These are phyloP conservation scores for Tolypocladium pustulatum DNA, from an alignment of 2,329 filamentous ascomycete species.

Conservation along the genomic window DNA sequence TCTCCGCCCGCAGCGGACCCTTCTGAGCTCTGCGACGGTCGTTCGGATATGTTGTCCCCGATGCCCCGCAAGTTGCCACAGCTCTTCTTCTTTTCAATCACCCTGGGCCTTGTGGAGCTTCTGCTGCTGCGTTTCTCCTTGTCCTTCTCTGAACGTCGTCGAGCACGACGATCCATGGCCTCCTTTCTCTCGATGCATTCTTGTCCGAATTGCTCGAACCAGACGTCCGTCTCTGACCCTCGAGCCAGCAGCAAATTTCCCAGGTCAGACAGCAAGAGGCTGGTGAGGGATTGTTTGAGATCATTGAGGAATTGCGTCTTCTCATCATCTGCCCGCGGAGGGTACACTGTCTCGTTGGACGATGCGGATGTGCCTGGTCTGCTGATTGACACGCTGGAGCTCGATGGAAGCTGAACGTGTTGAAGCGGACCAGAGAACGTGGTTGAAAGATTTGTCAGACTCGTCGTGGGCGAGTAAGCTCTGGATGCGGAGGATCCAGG, in stretches of 20 bases:
- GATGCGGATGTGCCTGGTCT: slow-evolving; percentile 58
- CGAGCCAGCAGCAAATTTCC: slow-evolving; percentile 76
- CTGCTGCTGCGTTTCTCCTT: slow-evolving; percentile 29
- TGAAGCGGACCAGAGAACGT: slow-evolving; percentile 34
- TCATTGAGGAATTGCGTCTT: slow-evolving; percentile 71
- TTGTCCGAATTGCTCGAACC: slow-evolving; percentile 64
- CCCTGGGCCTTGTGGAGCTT: slow-evolving; percentile 36
- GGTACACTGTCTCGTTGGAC: slow-evolving; percentile 55
- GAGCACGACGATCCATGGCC: slow-evolving; percentile 36
- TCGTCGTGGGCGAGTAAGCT: slow-evolving; percentile 52
- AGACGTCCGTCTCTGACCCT: slow-evolving; percentile 86
- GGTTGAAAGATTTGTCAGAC: slow-evolving; percentile 45
- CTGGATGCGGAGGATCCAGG: slow-evolving; percentile 49
- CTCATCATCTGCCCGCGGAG: slow-evolving; percentile 52
- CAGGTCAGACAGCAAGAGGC: slow-evolving; percentile 79
- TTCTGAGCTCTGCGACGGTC: slow-evolving; percentile 26
- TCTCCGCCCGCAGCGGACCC: slow-evolving; percentile 26
- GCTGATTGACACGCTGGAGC: slow-evolving; percentile 35
- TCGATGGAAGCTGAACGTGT: slow-evolving; percentile 30
- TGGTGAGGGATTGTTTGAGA: slow-evolving; percentile 69
- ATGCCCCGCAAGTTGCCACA: slow-evolving; percentile 51
- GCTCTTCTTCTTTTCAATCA: slow-evolving; percentile 57
- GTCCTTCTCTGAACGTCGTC: slow-evolving; percentile 26
- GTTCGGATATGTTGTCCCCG: slow-evolving; percentile 28
- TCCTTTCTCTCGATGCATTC: slow-evolving; percentile 55